These are phyloP conservation scores for Crithidia mellificae DNA, from an alignment of 208 protist genomes.

Conservation along the genomic window DNA sequence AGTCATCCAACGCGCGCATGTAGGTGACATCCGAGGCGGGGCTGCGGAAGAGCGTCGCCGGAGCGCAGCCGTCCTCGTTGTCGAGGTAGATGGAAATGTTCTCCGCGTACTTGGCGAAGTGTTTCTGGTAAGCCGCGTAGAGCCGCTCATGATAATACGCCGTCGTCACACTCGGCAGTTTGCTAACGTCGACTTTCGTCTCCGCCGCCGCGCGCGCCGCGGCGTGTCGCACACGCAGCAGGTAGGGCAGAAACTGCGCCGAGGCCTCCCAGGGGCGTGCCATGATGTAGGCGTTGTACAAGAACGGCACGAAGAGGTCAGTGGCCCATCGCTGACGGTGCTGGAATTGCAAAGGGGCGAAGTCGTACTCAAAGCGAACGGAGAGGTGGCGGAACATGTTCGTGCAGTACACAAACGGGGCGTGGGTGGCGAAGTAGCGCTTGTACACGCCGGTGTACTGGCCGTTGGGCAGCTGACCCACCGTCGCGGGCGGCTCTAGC, in stretches of 20 bases:
- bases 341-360: conserved; percentile 23
- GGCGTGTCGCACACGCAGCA: conserved; percentile 22
- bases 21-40: conserved; percentile 21
- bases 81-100: conserved; percentile 38
- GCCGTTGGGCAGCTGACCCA: conserved; percentile 3
- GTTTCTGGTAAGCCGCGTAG: background rate
- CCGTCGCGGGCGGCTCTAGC: background rate
- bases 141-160: conserved; percentile 5
- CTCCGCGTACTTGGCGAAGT: conserved; percentile 7
- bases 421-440: conserved; percentile 48
- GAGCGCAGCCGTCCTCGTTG: conserved; percentile 52
- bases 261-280: conserved; percentile 45
- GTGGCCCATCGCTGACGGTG: conserved; percentile 30
- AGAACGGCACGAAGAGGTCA: conserved; percentile 47
- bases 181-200: background rate
- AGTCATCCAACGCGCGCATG: conserved; percentile 24
- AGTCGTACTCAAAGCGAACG: conserved; percentile 32
- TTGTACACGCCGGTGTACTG: background rate
- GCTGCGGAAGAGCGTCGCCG: conserved; percentile 25
- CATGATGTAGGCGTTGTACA: conserved; percentile 54
- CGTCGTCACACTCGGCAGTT: conserved; percentile 3
- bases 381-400: conserved; percentile 49
- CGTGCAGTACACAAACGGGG: conserved; percentile 55
- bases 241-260: conserved; percentile 46
- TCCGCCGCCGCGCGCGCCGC: background rate